Evolutionary conservation across 768 basidiomycete species (phyloP).

Genomic region (Leccinum longicurvipes): DNA sequence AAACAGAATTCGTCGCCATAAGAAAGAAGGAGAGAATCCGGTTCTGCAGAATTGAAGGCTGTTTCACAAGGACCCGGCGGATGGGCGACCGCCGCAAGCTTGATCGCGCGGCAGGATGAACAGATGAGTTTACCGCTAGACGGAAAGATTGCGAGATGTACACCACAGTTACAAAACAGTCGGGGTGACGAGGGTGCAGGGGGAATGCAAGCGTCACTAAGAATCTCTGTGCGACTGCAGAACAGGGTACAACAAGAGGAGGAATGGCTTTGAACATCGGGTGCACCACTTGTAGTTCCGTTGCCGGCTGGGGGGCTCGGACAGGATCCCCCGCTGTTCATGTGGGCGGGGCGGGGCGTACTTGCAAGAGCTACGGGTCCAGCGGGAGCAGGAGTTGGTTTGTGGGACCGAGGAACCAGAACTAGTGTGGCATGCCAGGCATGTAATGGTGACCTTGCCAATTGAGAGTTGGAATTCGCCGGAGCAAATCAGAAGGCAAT

Average conservation of each 20-base stretch:
- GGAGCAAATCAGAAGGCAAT: neutral
- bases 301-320: neutral
- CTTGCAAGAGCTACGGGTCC: neutral
- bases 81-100: neutral
- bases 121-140: neutral
- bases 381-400: neutral
- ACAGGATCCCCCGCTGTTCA: neutral
- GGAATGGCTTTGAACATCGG: neutral
- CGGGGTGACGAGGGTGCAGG: neutral
- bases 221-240: neutral
- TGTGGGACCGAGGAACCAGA: conserved; percentile 1
- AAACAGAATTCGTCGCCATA: neutral
- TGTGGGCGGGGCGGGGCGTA: neutral
- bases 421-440: neutral
- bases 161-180: neutral
- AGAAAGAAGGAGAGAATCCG: conserved; percentile 26
- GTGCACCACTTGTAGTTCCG: neutral
- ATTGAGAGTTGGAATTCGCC: conserved; percentile 22
- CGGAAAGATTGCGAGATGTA: neutral
- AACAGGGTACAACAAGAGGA: neutral
- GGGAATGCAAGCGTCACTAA: neutral
- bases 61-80: neutral
- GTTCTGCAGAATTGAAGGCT: neutral
- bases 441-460: conserved; percentile 6
- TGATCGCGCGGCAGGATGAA: neutral